phyloP scores from a whole-genome alignment of 2,329 filamentous ascomycete species.

The Talaromyces amestolkiae region DNA sequence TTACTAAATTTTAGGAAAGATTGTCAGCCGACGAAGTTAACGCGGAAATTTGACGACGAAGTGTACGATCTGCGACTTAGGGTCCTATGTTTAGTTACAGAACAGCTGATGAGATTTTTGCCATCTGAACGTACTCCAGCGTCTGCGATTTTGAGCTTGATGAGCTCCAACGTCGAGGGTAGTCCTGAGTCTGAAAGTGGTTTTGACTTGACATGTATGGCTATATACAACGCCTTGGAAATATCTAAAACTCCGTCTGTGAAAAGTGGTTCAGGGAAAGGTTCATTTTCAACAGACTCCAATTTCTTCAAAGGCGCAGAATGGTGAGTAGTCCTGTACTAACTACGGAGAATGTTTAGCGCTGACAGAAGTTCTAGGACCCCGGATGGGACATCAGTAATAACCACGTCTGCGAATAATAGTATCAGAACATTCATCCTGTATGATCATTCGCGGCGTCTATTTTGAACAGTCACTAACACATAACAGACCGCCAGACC shows the following conservation, averaged over 20 bases:
- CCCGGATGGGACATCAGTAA: constrained; percentile 57
- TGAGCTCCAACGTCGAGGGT: too few relatives aligned
- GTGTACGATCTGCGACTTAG: too few relatives aligned
- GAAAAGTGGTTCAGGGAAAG: neutral
- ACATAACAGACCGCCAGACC: constrained; percentile 44
- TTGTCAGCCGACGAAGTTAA: too few relatives aligned
- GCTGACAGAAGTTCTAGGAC: constrained; percentile 36
- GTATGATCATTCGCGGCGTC: constrained; percentile 32
- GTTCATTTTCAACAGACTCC: constrained; percentile 12
- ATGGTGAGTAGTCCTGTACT: constrained; percentile 35
- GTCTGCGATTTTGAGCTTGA: too few relatives aligned
- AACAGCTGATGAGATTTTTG: too few relatives aligned
- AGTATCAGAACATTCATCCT: constrained; percentile 55
- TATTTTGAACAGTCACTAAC: neutral
- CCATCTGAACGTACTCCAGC: too few relatives aligned
- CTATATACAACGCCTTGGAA: constrained; percentile 7
- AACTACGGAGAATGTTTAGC: neutral
- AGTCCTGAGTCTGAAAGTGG: neutral
- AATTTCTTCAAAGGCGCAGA: constrained; percentile 48
- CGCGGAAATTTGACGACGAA: too few relatives aligned
- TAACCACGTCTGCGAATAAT: constrained; percentile 54
- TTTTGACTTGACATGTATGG: constrained; percentile 14
- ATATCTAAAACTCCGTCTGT: too few relatives aligned
- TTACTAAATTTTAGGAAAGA: too few relatives aligned
- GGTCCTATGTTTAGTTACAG: too few relatives aligned